phyloP scores from a whole-genome alignment of 169 alveolate species.

The Cryptosporidium bovis region DNA sequence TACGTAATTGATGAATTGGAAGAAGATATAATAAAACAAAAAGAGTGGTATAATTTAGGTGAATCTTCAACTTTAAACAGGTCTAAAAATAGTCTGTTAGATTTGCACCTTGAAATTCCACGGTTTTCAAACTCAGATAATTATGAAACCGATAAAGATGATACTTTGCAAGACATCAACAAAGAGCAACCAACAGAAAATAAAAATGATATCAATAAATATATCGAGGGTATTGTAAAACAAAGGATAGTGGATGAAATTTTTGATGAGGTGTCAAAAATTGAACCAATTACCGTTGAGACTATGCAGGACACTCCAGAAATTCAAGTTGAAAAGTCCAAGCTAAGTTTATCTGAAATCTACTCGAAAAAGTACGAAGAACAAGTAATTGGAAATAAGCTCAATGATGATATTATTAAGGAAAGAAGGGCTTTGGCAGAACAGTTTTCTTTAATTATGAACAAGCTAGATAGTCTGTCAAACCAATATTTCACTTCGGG shows the following conservation, averaged over 20 bases:
- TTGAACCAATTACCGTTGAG: not conserved
- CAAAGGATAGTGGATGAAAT: constrained; percentile 35
- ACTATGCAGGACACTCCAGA: not conserved
- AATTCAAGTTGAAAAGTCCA: constrained; percentile 41
- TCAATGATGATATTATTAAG: constrained; percentile 9
- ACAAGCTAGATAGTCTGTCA: constrained; percentile 48
- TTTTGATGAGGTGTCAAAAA: constrained; percentile 36
- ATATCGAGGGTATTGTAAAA: constrained; percentile 31
- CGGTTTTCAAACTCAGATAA: constrained; percentile 10
- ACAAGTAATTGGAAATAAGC: constrained; percentile 29
- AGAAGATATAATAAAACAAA: constrained; percentile 21
- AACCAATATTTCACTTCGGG: constrained; percentile 51
- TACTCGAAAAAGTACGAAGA: constrained; percentile 55
- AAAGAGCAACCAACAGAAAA: too few species aligned
- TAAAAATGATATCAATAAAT: not conserved
- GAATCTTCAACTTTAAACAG: constrained; percentile 42
- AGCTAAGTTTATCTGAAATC: constrained; percentile 37
- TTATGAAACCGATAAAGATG: not conserved
- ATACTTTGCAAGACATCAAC: not conserved
- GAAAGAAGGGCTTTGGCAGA: constrained; percentile 16
- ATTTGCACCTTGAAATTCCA: constrained; percentile 53
- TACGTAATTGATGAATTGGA: constrained; percentile 40
- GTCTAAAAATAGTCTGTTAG: constrained; percentile 34
- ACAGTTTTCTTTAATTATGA: constrained; percentile 23
- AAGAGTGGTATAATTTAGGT: constrained; percentile 65